Evolutionary conservation across 139 green algal species (phyloP).

Genomic region (Chlamydomonas incerta): DNA sequence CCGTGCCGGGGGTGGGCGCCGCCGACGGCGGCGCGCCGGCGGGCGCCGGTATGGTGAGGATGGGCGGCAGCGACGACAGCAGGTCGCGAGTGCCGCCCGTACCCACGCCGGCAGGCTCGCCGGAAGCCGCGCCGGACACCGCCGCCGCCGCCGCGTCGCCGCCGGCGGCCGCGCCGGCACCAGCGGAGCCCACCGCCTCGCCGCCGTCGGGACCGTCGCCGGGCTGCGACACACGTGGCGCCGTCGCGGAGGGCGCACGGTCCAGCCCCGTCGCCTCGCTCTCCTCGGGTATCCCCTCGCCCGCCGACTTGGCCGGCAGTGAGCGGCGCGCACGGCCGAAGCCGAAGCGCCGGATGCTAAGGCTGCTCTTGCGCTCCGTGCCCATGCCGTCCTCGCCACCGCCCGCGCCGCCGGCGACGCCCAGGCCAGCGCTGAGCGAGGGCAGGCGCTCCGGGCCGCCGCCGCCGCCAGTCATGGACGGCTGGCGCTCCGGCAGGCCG

Average conservation of each 20-base stretch:
- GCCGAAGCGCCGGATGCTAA: conserved; percentile 22
- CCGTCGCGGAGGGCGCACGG: neutral
- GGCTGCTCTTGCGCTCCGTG: neutral
- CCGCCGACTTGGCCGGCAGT: conserved; percentile 1
- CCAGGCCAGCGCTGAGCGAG: neutral
- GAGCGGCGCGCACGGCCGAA: conserved; percentile 31
- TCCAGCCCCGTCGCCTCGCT: neutral
- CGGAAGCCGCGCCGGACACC: neutral
- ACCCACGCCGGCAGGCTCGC: neutral
- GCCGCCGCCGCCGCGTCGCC: no score
- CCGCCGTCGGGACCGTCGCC: no score
- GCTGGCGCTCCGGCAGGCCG: no score
- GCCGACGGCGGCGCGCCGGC: neutral
- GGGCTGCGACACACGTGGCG: neutral
- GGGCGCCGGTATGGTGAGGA: neutral
- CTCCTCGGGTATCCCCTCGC: neutral
- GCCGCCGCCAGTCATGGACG: no score
- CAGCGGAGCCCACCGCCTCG: neutral
- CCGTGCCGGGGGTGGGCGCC: neutral
- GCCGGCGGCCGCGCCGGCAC: no score
- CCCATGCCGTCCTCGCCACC: neutral
- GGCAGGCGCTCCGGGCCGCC: neutral
- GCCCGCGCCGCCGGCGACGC: neutral
- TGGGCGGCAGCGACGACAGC: neutral
- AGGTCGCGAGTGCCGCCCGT: neutral